Base-by-base conservation (phyloP, 2,329 filamentous ascomycete species). In the Aureobasidium sp. region DNA sequence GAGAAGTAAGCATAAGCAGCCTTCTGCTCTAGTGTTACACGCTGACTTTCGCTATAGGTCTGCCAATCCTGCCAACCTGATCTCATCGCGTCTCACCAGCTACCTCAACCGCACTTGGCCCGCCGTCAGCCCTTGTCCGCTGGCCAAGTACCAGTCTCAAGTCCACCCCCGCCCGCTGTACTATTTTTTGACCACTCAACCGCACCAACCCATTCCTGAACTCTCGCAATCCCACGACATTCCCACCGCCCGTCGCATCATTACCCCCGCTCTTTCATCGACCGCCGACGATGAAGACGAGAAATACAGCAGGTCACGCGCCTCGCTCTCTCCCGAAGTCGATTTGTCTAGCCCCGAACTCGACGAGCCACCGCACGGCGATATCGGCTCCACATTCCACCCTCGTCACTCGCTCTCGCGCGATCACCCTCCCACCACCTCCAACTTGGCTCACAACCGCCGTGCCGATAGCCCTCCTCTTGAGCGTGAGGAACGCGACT, bases 91-190 rank as follows among this genome's bases (percentile, higher is more conserved):
- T 68, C 80, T 99, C 55, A 87, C 91, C 42, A 84, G 88, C 35
- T 99, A 95, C 75, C 81, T 96, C 69, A 95, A 95, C 78, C 89
- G 94, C 66, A 77, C 89, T 59, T 88, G 83, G 92, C 89, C 84
- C 29, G 84, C 87, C 8, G 77, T 86, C 55, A 81, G 87, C 54
- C 90, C 88, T 57, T 97, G 94, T 74, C 93, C 94, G 3, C 77
- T 97, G 60, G 90, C 89, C 55, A 97, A 97, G 77, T 90, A 96
- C 74, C 84, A 96, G 59, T 90, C 96, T 72, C 86, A 89, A 42
- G 88, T 93, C 43, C 93, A 97, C 72, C 94, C 94, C 21, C 88
- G 93, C 71, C 90, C 94, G 74, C 92, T 95, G 49, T 97, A 96
- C 79, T 97, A 95, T 77, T 97, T 92, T 76, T 83, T 99, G 62